A percentile compares a stretch with the other conserved stretches of the same genome.
Conservation (phyloP, 352 stramenopile genomes). For the Thalassiosira mediterranea region DNA sequence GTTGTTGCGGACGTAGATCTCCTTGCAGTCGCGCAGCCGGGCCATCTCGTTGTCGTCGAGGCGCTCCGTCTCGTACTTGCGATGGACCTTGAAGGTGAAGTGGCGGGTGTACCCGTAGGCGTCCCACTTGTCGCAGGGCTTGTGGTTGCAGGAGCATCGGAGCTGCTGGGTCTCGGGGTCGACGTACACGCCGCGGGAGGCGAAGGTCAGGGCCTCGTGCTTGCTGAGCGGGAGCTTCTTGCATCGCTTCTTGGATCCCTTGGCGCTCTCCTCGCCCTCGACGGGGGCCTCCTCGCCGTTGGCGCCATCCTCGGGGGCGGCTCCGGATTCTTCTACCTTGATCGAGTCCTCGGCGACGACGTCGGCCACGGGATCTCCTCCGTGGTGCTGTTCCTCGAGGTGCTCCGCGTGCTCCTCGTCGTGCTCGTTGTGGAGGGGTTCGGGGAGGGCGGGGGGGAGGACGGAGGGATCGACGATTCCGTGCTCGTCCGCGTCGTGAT, state of each 20-base stretch:
- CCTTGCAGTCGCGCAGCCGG: slow-evolving; percentile 28
- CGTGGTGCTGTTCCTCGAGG: no score
- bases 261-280: no score
- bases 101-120: slow-evolving; percentile 38
- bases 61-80: slow-evolving; percentile 33
- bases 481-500: no score
- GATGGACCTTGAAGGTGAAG: slow-evolving; percentile 43
- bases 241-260: no score
- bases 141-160: slow-evolving; percentile 45
- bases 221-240: slow-evolving; percentile 34
- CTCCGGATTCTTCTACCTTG: neutral
- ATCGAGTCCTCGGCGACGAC: neutral
- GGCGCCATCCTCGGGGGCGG: neutral
- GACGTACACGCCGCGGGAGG: slow-evolving; percentile 27
- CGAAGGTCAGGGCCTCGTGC: slow-evolving; percentile 32
- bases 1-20: slow-evolving; percentile 25
- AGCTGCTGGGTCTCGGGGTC: slow-evolving; percentile 28
- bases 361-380: no score
- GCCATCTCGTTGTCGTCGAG: slow-evolving; percentile 27
- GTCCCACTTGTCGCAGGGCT: slow-evolving; percentile 42
- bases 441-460: slow-evolving; percentile 8
- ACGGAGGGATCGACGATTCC: no score
- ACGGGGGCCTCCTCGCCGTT: neutral
- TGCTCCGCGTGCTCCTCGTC: slow-evolving; percentile 12
- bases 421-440: slow-evolving; percentile 2